Conservation (phyloP, 441 rosid genomes). For the Populus hybrid region DNA sequence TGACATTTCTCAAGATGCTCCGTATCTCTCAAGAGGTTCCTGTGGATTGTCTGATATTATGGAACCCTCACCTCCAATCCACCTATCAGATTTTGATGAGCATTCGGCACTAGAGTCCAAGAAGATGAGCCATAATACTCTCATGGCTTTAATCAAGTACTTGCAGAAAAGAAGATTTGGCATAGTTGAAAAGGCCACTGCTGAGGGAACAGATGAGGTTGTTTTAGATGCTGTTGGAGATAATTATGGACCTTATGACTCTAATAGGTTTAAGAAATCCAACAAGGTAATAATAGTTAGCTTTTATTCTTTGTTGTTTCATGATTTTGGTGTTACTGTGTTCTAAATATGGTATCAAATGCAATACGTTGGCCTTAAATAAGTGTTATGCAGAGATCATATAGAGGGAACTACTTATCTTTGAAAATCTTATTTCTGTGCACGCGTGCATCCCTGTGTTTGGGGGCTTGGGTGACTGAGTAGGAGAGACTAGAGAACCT, state of each 20-base stretch:
- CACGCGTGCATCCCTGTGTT: neutral
- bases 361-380: neutral
- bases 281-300: slow-evolving; percentile 49
- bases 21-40: slow-evolving; percentile 78
- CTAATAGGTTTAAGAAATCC: slow-evolving; percentile 71
- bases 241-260: slow-evolving; percentile 53
- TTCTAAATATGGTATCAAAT: neutral
- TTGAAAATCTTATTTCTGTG: neutral
- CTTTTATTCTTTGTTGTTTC: slow-evolving; percentile 4
- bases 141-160: slow-evolving; percentile 95
- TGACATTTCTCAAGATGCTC: slow-evolving; percentile 60
- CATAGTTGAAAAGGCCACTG: slow-evolving; percentile 86
- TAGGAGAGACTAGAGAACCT: neutral
- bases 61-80: slow-evolving; percentile 45
- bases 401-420: neutral
- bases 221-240: slow-evolving; percentile 92
- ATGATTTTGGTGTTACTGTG: neutral
- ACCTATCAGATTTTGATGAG: slow-evolving; percentile 55
- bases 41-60: slow-evolving; percentile 86
- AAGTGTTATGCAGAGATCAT: neutral
- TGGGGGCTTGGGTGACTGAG: neutral
- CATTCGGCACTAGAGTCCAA: slow-evolving; percentile 73
- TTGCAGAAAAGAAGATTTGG: slow-evolving; percentile 79
- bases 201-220: slow-evolving; percentile 94
- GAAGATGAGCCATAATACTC: slow-evolving; percentile 95